These are phyloP conservation scores for Tetradesmus obliquus DNA, from an alignment of 139 green algal species.

Conservation along the genomic window DNA sequence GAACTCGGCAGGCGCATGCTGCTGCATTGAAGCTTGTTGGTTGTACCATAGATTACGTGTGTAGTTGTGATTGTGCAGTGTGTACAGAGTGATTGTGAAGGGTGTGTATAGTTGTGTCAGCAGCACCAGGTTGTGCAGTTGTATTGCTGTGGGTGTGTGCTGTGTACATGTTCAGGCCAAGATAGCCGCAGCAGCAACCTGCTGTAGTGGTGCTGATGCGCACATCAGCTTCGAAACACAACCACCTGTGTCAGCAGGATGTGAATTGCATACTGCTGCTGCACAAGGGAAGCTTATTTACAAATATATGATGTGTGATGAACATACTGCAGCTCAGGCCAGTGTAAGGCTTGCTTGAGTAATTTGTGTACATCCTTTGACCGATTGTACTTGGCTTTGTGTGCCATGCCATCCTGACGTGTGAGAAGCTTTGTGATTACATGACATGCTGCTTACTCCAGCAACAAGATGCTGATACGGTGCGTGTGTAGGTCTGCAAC, in stretches of 20 bases:
- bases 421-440: no score
- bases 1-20: neutral
- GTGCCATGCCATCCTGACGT: no score
- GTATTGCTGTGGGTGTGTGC: neutral
- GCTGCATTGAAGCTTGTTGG: neutral
- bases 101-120: neutral
- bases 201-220: neutral
- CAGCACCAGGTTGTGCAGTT: neutral
- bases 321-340: neutral
- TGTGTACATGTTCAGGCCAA: neutral
- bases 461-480: no score
- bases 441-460: no score
- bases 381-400: no score
- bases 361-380: no score
- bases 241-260: neutral
- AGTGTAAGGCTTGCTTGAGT: neutral
- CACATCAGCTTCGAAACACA: neutral
- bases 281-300: neutral
- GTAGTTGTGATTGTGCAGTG: neutral
- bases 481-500: neutral
- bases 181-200: neutral
- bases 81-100: no score
- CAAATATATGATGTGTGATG: neutral
- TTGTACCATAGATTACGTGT: neutral
- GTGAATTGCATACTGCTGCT: neutral